Conservation (phyloP, 495 filamentous ascomycete genomes). For the Tuber calosporum region DNA sequence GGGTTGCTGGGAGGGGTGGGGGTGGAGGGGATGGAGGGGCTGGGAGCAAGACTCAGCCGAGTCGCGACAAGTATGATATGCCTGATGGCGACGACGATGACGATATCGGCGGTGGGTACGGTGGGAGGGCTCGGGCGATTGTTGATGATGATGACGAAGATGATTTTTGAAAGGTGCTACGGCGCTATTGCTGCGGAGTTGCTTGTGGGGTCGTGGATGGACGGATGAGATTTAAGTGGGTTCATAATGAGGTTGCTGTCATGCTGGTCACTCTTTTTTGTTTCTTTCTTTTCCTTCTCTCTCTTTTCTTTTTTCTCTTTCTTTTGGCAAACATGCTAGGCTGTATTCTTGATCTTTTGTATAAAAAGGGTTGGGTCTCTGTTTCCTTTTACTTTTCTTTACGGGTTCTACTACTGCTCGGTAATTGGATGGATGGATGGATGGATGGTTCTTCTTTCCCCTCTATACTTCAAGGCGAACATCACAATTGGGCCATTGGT, state of each 20-base stretch:
- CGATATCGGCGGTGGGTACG: conserved; percentile 35
- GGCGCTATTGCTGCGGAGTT: not conserved
- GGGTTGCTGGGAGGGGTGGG: conserved; percentile 44
- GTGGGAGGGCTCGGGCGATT: conserved; percentile 16
- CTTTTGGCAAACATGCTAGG: conserved; percentile 22
- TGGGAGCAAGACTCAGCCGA: conserved; percentile 36
- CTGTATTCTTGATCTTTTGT: conserved; percentile 10
- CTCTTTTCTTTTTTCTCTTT: conserved; percentile 6
- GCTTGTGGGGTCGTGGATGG: not conserved
- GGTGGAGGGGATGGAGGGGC: conserved; percentile 43
- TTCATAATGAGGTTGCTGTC: not conserved
- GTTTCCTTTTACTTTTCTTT: not conserved
- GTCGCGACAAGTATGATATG: conserved; percentile 10
- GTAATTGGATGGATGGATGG: not conserved
- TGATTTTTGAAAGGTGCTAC: conserved; percentile 12
- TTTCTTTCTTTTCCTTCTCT: not conserved
- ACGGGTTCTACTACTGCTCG: not conserved
- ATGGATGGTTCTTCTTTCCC: not conserved
- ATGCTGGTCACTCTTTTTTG: no score
- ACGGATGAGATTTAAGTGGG: not conserved
- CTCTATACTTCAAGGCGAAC: not conserved
- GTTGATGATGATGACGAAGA: conserved; percentile 41
- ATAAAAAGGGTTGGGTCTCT: conserved; percentile 8
- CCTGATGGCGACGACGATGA: conserved; percentile 42
- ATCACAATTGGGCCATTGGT: not conserved